Evolutionary conservation across 208 protist genomes (phyloP), one percentile per base, ranked within the genome.

Genomic region (Trypanosoma scelopori): DNA sequence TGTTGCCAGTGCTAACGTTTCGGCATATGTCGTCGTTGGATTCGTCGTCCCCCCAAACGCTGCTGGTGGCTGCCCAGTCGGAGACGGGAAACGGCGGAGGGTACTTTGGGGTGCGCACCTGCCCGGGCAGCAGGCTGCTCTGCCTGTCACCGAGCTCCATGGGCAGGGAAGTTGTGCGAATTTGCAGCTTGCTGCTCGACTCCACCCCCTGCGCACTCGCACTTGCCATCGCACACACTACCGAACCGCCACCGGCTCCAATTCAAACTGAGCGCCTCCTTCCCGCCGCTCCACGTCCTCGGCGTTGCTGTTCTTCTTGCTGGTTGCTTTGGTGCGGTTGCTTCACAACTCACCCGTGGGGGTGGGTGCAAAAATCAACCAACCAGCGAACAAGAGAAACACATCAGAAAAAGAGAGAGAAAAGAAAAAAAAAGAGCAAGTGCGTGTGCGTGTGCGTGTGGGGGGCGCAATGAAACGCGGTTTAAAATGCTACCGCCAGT

Each of bases 1-100:
- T 59, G 11, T 42, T n/a, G 11, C 39, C 51, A n/a, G 18, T 5
- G 37, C 9, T 56, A 18, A 39, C 51, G 28, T 35, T 35, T 28
- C 25, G 25, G 20, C 62, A 6, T 71, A 16, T 22, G 30, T 35
- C 25, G 28, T 12, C 15, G 2, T 9, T 25, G 27, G 27, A 4
- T 3, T 55, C 68, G 9, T 85, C 78, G 0, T 86, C 81, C 76
- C 81, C 85, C 15, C 85, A 57, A 5, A 85, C 56, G 50, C 71
- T 81, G 57, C 84, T 80, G 18, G 80, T 78, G 0, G 80, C 80
- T 0, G 78, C 78, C 84, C 84, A 90, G 69, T 86, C 79, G 15
- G 50, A 63, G 57, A 67, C 65, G 42, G 57, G 58, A 7, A 58
- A 61, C 35, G 79, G 47, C 15, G 58, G 57, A 0, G 82, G 51